Percentiles rank a stretch among this genome's conserved stretches.
phyloP scores from a whole-genome alignment of 371 early-diverging fungal genomes.

The Mortierella sp. region DNA sequence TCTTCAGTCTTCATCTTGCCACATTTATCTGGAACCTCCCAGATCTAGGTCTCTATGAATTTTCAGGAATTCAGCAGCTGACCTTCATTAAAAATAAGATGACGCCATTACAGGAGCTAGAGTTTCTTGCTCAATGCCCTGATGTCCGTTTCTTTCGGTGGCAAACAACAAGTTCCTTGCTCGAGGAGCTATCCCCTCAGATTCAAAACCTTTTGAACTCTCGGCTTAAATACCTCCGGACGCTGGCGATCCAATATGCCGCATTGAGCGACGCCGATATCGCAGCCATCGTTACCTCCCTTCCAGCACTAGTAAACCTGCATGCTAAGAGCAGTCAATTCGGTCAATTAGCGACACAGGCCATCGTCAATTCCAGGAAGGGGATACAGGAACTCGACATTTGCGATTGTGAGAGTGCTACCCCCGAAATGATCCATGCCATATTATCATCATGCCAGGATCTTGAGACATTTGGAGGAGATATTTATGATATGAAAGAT shows the following conservation, averaged over 20 bases:
- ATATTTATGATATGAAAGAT: conserved; percentile 4
- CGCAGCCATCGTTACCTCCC: conserved; percentile 7
- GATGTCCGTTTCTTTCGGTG: conserved; percentile 13
- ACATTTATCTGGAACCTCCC: conserved; percentile 14
- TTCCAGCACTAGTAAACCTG: conserved; percentile 18
- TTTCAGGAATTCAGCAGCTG: conserved; percentile 13
- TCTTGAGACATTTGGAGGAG: conserved; percentile 22
- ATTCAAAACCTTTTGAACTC: conserved; percentile 2
- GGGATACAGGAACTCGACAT: conserved; percentile 20
- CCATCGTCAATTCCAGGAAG: conserved; percentile 10
- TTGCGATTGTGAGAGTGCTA: background rate
- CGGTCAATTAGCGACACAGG: background rate
- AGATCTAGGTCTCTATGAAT: background rate
- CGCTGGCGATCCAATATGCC: conserved; percentile 4
- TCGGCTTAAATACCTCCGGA: conserved; percentile 1
- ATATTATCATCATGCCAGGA: conserved; percentile 5
- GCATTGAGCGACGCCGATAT: conserved; percentile 17
- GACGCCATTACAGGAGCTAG: conserved; percentile 14
- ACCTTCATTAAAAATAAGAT: conserved; percentile 20
- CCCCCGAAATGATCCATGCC: background rate
- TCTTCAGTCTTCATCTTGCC: background rate
- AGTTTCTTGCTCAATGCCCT: conserved; percentile 15
- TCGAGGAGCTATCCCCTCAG: background rate
- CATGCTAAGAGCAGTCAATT: conserved; percentile 10
- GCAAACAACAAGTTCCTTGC: background rate